Percentiles rank a stretch among this genome's conserved stretches.
These are phyloP conservation scores for Cyathus striatus DNA, from an alignment of 768 basidiomycete species.

Conservation along the genomic window DNA sequence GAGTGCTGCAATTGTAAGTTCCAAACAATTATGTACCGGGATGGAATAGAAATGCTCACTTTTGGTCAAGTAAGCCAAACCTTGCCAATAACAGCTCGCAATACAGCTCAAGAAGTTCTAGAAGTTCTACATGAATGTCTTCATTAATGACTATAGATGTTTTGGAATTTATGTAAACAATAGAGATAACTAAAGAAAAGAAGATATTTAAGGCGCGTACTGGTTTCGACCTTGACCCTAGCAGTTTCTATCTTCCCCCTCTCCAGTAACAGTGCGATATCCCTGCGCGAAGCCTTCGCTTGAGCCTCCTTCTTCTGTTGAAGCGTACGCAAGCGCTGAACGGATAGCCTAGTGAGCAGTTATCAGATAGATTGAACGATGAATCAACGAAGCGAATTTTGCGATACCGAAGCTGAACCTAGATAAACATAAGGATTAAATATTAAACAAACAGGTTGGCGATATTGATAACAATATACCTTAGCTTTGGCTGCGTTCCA, in stretches of 20 bases:
- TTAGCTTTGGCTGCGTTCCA: constrained; percentile 55
- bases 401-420: constrained; percentile 42
- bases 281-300: constrained; percentile 60
- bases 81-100: constrained; percentile 91
- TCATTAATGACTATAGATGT: constrained; percentile 65
- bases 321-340: constrained; percentile 78
- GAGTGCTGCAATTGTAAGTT: constrained; percentile 38
- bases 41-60: constrained; percentile 40
- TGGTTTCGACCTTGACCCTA: constrained; percentile 77
- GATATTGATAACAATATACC: constrained; percentile 7
- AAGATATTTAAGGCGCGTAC: constrained; percentile 35
- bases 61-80: constrained; percentile 87
- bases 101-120: constrained; percentile 92
- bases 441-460: background rate
- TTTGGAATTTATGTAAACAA: constrained; percentile 4
- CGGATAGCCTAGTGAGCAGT: constrained; percentile 55
- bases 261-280: constrained; percentile 79
- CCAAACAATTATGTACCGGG: constrained; percentile 6
- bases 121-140: constrained; percentile 79
- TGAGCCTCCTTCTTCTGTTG: constrained; percentile 94
- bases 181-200: constrained; percentile 2
- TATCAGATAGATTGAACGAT: constrained; percentile 1
- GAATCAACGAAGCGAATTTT: constrained; percentile 1
- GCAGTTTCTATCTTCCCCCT: constrained; percentile 81
- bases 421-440: constrained; percentile 4